Conservation (phyloP, 371 early-diverging fungal genomes). For the Dentiscutata heterogama region DNA sequence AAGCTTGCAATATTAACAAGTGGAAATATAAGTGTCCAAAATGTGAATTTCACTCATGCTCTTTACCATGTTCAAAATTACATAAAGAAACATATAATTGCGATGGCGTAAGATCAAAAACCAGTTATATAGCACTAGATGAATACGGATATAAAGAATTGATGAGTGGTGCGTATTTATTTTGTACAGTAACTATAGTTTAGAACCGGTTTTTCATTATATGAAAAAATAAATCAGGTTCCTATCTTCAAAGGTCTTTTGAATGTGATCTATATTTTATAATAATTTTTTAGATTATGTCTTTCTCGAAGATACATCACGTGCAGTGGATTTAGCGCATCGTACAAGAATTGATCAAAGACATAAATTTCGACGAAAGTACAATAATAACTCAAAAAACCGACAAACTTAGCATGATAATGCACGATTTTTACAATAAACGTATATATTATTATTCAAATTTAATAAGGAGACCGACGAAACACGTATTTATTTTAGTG, state of each 20-base stretch:
- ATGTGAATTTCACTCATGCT: slow-evolving; percentile 33
- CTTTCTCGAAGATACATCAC: slow-evolving; percentile 31
- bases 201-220: neutral
- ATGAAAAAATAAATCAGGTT: too few species aligned
- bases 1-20: neutral
- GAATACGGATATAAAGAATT: slow-evolving; percentile 44
- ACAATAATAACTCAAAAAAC: too few species aligned
- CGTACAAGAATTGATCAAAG: slow-evolving; percentile 18
- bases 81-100: slow-evolving; percentile 42
- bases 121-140: neutral
- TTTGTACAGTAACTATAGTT: neutral
- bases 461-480: too few species aligned
- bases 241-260: too few species aligned
- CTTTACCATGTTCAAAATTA: slow-evolving; percentile 21
- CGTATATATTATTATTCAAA: too few species aligned
- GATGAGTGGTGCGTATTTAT: slow-evolving; percentile 27
- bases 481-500: too few species aligned
- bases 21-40: slow-evolving; percentile 44
- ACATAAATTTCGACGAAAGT: too few species aligned
- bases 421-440: too few species aligned
- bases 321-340: slow-evolving; percentile 14
- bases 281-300: slow-evolving; percentile 37
- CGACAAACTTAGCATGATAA: too few species aligned
- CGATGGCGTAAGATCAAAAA: slow-evolving; percentile 39
- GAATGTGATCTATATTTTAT: neutral